Evolutionary conservation across 768 basidiomycete species (phyloP).

Genomic region (Trametes cingulata): DNA sequence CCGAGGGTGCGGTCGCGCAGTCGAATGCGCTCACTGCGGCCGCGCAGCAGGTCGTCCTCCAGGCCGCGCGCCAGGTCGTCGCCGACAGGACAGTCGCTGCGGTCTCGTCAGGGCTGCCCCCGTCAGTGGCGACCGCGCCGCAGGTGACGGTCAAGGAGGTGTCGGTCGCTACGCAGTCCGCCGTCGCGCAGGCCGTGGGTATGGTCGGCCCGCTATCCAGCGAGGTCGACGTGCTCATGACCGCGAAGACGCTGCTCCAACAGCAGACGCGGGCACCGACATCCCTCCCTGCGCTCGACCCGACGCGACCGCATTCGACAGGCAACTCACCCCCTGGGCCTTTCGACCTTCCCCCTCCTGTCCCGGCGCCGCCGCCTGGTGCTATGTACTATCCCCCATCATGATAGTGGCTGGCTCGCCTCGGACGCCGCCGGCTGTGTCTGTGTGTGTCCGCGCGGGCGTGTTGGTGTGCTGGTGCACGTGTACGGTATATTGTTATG

Average conservation of each 20-base stretch:
- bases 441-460: not conserved
- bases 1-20: constrained; percentile 45
- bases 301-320: constrained; percentile 38
- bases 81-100: constrained; percentile 50
- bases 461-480: not conserved
- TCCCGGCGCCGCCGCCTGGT: constrained; percentile 5
- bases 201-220: constrained; percentile 70
- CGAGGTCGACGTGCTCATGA: constrained; percentile 80
- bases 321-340: constrained; percentile 27
- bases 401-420: constrained; percentile 6
- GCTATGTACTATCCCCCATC: constrained; percentile 19
- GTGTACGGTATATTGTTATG: constrained; percentile 16
- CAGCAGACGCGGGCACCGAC: constrained; percentile 39
- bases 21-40: constrained; percentile 66
- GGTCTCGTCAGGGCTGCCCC: constrained; percentile 43
- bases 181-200: constrained; percentile 82
- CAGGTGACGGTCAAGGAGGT: constrained; percentile 59
- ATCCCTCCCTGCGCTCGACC: constrained; percentile 30
- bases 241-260: constrained; percentile 56
- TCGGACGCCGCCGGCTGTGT: not conserved
- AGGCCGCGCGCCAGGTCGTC: constrained; percentile 65
- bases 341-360: constrained; percentile 15
- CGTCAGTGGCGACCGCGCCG: constrained; percentile 27
- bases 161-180: constrained; percentile 66
- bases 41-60: constrained; percentile 79